These are phyloP conservation scores for Talaromyces trachyspermus DNA, from an alignment of 495 filamentous ascomycete species.

Conservation along the genomic window DNA sequence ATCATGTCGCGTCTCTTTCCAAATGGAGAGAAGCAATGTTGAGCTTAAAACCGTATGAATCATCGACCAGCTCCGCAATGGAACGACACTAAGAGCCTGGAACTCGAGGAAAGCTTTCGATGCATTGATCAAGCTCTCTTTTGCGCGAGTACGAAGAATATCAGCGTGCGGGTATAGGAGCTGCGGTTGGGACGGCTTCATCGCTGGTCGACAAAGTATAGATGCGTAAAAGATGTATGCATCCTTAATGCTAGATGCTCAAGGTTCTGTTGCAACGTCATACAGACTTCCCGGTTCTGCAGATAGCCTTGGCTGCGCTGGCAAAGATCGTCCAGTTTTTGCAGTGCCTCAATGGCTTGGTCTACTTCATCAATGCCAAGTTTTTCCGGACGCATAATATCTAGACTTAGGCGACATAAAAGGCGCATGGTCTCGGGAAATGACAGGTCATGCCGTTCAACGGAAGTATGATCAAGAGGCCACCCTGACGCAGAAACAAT, in stretches of 20 bases:
- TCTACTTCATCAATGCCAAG: no score
- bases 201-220: conserved; percentile 27
- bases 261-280: conserved; percentile 25
- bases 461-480: conserved; percentile 9
- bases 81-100: conserved; percentile 26
- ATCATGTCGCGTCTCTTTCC: conserved; percentile 31
- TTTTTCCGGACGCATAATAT: no score
- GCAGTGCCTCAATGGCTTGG: conserved; percentile 16
- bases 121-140: conserved; percentile 23
- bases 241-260: conserved; percentile 30
- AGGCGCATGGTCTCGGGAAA: conserved; percentile 26
- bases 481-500: conserved; percentile 23
- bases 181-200: conserved; percentile 15
- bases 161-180: conserved; percentile 7
- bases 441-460: conserved; percentile 10
- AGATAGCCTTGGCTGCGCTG: conserved; percentile 17
- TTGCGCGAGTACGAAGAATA: conserved; percentile 20
- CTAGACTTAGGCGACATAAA: conserved; percentile 20
- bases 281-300: conserved; percentile 16
- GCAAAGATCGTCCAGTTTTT: conserved; percentile 18
- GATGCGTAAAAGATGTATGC: conserved; percentile 27
- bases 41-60: conserved; percentile 31
- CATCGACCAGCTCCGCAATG: conserved; percentile 32
- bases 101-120: conserved; percentile 29
- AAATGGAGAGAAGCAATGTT: conserved; percentile 30